These are phyloP conservation scores for Cystobasidiaceae sp. DNA, from an alignment of 1,284 basidiomycete genomes.

Conservation along the genomic window DNA sequence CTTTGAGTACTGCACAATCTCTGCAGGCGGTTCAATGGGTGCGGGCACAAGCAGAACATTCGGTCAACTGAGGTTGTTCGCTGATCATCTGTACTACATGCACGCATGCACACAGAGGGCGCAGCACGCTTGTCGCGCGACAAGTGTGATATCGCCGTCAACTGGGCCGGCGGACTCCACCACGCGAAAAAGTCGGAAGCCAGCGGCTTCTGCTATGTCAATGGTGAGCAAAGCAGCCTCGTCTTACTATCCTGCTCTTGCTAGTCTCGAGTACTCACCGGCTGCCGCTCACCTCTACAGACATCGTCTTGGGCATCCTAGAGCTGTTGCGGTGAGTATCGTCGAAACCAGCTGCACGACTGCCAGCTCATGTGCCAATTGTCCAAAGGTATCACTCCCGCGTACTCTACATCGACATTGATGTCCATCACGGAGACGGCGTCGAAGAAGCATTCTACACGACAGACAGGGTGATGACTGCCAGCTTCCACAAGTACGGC, in stretches of 20 bases:
- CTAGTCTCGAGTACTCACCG: too few species aligned
- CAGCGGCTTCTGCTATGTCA: constrained; percentile 97
- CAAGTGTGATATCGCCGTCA: constrained; percentile 97
- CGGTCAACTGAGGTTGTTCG: too few species aligned
- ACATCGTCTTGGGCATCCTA: constrained; percentile 95
- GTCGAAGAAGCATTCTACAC: constrained; percentile 99
- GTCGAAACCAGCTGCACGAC: too few species aligned
- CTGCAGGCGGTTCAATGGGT: constrained; percentile 98
- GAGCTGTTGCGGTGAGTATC: constrained; percentile 80
- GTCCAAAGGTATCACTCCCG: constrained; percentile 74
- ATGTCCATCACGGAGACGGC: constrained; percentile 98
- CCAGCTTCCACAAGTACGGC: constrained; percentile 97
- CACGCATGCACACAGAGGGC: constrained; percentile 64
- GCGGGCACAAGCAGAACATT: too few species aligned
- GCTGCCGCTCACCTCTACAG: constrained; percentile 53
- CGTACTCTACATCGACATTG: constrained; percentile 97
- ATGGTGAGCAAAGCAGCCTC: too few species aligned
- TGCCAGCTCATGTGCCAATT: neutral
- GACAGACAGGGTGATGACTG: constrained; percentile 97
- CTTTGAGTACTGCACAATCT: constrained; percentile 98
- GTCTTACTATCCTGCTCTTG: too few species aligned
- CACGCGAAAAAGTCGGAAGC: constrained; percentile 99
- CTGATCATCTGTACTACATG: too few species aligned
- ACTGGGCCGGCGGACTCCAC: constrained; percentile 97
- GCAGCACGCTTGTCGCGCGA: constrained; percentile 90